Evolutionary conservation across 2,329 filamentous ascomycete species (phyloP).

Genomic region (Helminthosporium solani): DNA sequence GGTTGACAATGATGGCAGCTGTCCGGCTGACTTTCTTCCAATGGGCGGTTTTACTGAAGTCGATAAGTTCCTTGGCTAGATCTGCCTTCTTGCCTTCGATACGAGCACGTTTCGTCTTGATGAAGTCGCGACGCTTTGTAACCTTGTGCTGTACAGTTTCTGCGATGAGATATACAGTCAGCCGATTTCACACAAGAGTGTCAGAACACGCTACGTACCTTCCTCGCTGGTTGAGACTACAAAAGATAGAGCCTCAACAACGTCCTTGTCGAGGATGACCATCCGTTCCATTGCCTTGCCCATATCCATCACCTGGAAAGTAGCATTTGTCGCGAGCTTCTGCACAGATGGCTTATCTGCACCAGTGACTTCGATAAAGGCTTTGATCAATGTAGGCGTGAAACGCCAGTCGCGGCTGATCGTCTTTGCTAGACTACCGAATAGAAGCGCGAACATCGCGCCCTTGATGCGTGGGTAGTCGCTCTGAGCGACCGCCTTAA

Average conservation of each 20-base stretch:
- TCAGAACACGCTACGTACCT: conserved; percentile 4
- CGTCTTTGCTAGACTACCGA: conserved; percentile 84
- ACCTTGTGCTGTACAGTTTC: conserved; percentile 64
- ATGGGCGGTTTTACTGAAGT: conserved; percentile 75
- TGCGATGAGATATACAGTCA: neutral
- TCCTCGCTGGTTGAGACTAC: conserved; percentile 36
- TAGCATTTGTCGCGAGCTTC: conserved; percentile 75
- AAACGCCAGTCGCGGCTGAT: conserved; percentile 92
- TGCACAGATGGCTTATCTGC: conserved; percentile 96
- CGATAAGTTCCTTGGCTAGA: conserved; percentile 78
- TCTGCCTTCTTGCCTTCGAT: conserved; percentile 83
- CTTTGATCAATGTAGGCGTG: conserved; percentile 81
- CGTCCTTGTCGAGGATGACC: conserved; percentile 73
- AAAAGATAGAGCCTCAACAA: conserved; percentile 64
- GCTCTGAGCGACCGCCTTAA: conserved; percentile 72
- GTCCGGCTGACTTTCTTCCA: conserved; percentile 96
- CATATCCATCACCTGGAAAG: conserved; percentile 89
- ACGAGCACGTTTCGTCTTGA: conserved; percentile 69
- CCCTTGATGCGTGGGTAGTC: conserved; percentile 95
- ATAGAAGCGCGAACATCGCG: conserved; percentile 84
- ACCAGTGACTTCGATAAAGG: conserved; percentile 85
- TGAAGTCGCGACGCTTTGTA: conserved; percentile 67
- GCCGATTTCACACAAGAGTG: neutral
- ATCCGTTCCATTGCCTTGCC: conserved; percentile 84
- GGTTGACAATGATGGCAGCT: conserved; percentile 84